Conservation (phyloP, 345 rosid species). For the Bruguiera parviflora region DNA sequence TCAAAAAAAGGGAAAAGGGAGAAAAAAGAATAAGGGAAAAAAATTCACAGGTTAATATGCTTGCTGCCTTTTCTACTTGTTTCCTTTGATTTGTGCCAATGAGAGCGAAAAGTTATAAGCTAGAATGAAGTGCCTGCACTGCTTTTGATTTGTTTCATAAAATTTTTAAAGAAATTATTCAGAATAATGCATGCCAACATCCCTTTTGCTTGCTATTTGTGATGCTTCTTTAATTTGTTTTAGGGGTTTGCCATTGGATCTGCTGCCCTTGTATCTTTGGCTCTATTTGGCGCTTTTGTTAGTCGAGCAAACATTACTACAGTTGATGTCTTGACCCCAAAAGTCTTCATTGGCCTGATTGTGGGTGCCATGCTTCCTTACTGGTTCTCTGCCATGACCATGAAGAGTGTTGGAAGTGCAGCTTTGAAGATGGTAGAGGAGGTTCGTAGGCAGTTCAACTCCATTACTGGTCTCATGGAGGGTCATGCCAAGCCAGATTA, state of each 20-base stretch:
- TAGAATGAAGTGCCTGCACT: no score
- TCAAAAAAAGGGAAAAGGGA: no score
- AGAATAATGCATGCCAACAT: neutral
- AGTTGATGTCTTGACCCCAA: conserved; percentile 87
- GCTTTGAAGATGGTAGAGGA: conserved; percentile 98
- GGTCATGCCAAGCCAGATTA: conserved; percentile 88
- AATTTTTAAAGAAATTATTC: no score
- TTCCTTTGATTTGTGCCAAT: no score
- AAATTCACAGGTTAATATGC: no score
- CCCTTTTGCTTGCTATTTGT: neutral
- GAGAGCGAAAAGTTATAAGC: no score
- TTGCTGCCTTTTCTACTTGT: no score
- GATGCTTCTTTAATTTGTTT: neutral
- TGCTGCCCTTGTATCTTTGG: conserved; percentile 66
- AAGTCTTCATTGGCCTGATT: conserved; percentile 79
- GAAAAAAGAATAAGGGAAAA: no score
- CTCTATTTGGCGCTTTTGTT: conserved; percentile 92
- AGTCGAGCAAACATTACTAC: conserved; percentile 81
- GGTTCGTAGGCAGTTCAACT: conserved; percentile 91
- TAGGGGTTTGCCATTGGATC: conserved; percentile 72
- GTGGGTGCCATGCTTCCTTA: conserved; percentile 98
- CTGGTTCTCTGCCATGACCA: conserved; percentile 99
- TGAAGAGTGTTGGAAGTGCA: conserved; percentile 97
- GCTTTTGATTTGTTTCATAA: no score
- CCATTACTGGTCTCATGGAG: conserved; percentile 93